Evolutionary conservation across 257 asterid species (phyloP), one percentile per base, ranked within the genome.

Genomic region (Nicotiana noctiflora): DNA sequence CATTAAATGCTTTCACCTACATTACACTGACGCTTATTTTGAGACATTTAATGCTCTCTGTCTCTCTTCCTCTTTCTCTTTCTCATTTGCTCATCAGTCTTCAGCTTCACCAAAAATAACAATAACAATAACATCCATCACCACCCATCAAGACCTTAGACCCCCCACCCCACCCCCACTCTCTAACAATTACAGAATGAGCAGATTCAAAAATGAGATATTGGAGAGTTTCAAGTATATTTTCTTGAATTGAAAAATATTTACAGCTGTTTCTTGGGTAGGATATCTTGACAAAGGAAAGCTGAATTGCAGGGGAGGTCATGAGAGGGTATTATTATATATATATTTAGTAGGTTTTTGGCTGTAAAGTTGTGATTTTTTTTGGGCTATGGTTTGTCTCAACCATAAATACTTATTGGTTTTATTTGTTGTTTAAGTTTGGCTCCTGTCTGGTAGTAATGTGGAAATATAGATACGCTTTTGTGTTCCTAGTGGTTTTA

Each of bases 1-100:
- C 89, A 88, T 86, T 88, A 79, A 88, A 83, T 88, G 87, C 83
- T 84, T 80, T 85, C 90, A 88, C 90, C 91, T 64, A 85, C 86
- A 82, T 88, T 23, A 0, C 17, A 11, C 17, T 51, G 14, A 53
- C 59, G 52, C 80, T 65, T 82, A 79, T 82, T 83, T 83, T 80
- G 75, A 81, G 87, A 83, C 90, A 83, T 87, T 88, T 77, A 88
- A 79, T 86, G 84, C 82, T 51, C 84, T 64, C 56, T 55, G 75
- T 52, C 63, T n/a, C 52, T 76, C 82, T 14, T 4, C 61, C 65
- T 55, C 23, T 46, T 75, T 25, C 75, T 4, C 9, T 18, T 80
- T 14, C 68, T 62, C 37, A 7, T 46, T 31, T 52, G 32, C 52
- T 40, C 77, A 34, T 40, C 11, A 40, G 46, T 7, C 46, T 23